Percentiles rank a stretch among this genome's conserved stretches.
Evolutionary conservation across 2,329 filamentous ascomycete species (phyloP).

Genomic region (Pseudocercospora fijiensis): DNA sequence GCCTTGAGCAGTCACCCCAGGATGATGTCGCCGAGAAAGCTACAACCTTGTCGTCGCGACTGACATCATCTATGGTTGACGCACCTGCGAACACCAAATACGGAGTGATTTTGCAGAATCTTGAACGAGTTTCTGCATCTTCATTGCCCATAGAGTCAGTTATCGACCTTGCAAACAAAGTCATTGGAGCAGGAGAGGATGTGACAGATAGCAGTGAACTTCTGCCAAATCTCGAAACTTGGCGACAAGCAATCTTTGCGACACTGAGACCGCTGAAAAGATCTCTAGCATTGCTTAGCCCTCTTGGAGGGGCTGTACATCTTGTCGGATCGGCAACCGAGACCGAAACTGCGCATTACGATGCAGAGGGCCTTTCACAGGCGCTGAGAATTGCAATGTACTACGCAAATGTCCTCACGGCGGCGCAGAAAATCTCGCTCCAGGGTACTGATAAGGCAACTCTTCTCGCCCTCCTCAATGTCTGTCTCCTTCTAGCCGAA

Average conservation of each 20-base stretch:
- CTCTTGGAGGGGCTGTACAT: conserved; percentile 68
- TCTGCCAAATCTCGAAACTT: conserved; percentile 50
- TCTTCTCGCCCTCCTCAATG: conserved; percentile 53
- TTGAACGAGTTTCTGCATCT: conserved; percentile 47
- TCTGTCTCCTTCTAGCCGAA: conserved; percentile 58
- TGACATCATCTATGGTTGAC: conserved; percentile 28
- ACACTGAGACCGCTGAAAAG: conserved; percentile 59
- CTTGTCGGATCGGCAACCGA: conserved; percentile 50
- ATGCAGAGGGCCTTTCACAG: conserved; percentile 68
- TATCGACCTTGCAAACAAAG: conserved; percentile 54
- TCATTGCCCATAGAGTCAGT: conserved; percentile 55
- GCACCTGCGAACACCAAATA: conserved; percentile 36
- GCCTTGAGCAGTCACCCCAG: conserved; percentile 53
- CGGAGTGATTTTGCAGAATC: conserved; percentile 53
- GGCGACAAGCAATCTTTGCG: conserved; percentile 61
- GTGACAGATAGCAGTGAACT: conserved; percentile 23
- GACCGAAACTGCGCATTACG: conserved; percentile 41
- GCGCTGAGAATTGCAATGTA: conserved; percentile 76
- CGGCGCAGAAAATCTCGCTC: conserved; percentile 31
- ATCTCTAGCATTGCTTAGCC: conserved; percentile 71
- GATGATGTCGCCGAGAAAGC: conserved; percentile 53
- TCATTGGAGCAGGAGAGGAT: conserved; percentile 41
- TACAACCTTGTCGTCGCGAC: conserved; percentile 33
- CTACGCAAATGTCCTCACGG: conserved; percentile 57
- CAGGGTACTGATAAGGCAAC: conserved; percentile 37